phyloP scores from a whole-genome alignment of 805 yeast genomes.

The Myxozyma geophila region DNA sequence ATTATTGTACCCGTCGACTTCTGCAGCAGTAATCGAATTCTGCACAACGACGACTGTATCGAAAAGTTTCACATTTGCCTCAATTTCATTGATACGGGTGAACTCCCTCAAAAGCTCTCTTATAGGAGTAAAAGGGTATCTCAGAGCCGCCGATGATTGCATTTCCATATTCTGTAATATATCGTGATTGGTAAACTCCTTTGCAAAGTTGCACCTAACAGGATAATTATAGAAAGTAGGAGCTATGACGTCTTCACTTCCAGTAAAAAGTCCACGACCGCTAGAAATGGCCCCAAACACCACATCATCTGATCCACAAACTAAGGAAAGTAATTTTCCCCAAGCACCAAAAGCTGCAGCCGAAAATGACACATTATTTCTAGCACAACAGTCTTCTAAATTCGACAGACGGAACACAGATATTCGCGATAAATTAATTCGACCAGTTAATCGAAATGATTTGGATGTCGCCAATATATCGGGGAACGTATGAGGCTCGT shows the following conservation, averaged over 20 bases:
- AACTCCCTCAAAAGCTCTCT: constrained; percentile 12
- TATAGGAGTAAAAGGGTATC: constrained; percentile 29
- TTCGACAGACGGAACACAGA: constrained; percentile 3
- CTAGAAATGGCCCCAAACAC: constrained; percentile 37
- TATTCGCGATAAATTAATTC: neutral
- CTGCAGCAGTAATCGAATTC: neutral
- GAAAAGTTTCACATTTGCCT: constrained; percentile 7
- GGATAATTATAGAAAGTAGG: constrained; percentile 34
- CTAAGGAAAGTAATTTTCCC: constrained; percentile 27
- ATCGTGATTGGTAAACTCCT: neutral
- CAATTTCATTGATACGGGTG: neutral
- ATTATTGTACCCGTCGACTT: constrained; percentile 17
- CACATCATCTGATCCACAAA: constrained; percentile 31
- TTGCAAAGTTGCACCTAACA: constrained; percentile 15
- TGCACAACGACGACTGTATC: constrained; percentile 33
- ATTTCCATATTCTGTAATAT: constrained; percentile 8
- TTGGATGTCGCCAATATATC: neutral
- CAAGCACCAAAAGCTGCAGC: constrained; percentile 34
- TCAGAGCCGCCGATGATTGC: neutral
- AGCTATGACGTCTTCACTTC: constrained; percentile 24
- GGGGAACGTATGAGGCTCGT: constrained; percentile 22
- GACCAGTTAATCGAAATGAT: neutral
- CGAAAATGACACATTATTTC: constrained; percentile 1
- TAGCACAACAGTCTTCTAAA: neutral
- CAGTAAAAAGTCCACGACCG: constrained; percentile 34